These are phyloP conservation scores for Tremella fuciformis DNA, from an alignment of 768 basidiomycete species.

Conservation along the genomic window DNA sequence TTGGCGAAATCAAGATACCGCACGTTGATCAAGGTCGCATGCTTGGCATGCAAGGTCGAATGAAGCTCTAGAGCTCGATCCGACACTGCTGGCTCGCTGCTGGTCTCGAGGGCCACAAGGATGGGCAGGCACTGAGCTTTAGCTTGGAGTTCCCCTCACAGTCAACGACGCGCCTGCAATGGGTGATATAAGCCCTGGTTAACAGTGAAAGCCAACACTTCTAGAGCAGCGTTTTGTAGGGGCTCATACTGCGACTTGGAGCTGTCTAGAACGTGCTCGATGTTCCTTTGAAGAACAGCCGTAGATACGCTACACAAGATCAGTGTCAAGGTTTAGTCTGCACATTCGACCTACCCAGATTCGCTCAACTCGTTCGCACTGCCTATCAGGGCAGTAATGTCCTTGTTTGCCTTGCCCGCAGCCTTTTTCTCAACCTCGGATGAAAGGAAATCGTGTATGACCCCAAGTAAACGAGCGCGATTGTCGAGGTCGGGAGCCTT, in stretches of 20 bases:
- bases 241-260: constrained; percentile 67
- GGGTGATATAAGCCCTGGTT: constrained; percentile 95
- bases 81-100: constrained; percentile 61
- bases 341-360: constrained; percentile 68
- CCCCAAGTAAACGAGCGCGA: constrained; percentile 71
- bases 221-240: constrained; percentile 79
- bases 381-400: constrained; percentile 92
- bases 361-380: constrained; percentile 95
- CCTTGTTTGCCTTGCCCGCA: constrained; percentile 50
- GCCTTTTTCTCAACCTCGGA: constrained; percentile 77
- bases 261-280: constrained; percentile 74
- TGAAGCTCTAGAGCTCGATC: constrained; percentile 77
- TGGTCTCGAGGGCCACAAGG: constrained; percentile 90
- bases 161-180: constrained; percentile 62
- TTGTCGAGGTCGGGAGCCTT: constrained; percentile 67
- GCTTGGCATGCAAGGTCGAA: constrained; percentile 77
- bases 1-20: constrained; percentile 77
- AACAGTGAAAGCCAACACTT: constrained; percentile 86
- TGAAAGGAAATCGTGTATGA: constrained; percentile 86
- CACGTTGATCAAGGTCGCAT: constrained; percentile 81
- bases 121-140: constrained; percentile 76
- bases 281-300: constrained; percentile 88
- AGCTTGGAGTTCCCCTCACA: constrained; percentile 5
- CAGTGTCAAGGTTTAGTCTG: constrained; percentile 3
- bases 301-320: constrained; percentile 72